A percentile compares a stretch with the other conserved stretches of the same genome.
Evolutionary conservation across 352 stramenopile genomes (phyloP).

Genomic region (Phytophthora pini): DNA sequence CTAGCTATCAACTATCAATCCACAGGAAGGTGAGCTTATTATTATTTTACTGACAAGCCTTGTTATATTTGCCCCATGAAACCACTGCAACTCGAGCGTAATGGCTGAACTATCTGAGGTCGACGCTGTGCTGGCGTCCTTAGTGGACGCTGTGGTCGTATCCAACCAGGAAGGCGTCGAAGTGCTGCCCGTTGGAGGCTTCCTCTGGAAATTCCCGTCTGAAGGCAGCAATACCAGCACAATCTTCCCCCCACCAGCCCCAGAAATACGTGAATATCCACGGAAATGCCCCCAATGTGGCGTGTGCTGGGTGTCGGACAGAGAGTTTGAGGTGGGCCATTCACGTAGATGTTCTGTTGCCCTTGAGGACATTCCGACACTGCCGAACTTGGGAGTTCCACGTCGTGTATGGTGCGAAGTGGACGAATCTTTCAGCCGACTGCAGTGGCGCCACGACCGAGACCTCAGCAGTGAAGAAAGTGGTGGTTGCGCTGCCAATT

Average conservation of each 20-base stretch:
- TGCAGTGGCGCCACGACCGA: constrained; percentile 54
- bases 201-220: constrained; percentile 76
- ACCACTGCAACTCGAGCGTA: not conserved
- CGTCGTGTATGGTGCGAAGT: constrained; percentile 67
- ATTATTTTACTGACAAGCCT: constrained; percentile 1
- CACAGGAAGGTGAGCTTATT: not conserved
- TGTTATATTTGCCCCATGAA: constrained; percentile 17
- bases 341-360: constrained; percentile 17
- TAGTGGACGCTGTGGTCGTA: constrained; percentile 22
- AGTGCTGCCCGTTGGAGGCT: constrained; percentile 23
- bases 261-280: constrained; percentile 33
- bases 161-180: constrained; percentile 14
- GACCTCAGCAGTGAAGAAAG: constrained; percentile 17
- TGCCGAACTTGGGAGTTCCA: constrained; percentile 34
- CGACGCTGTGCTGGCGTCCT: constrained; percentile 13
- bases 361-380: not conserved
- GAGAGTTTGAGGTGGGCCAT: constrained; percentile 35
- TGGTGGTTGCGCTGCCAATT: constrained; percentile 9
- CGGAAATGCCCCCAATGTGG: constrained; percentile 42
- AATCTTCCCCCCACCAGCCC: constrained; percentile 9
- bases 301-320: constrained; percentile 46
- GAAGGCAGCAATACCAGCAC: constrained; percentile 55
- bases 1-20: constrained; percentile 11
- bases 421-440: constrained; percentile 40
- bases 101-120: constrained; percentile 18